These are phyloP conservation scores for Mortierella sp. DNA, from an alignment of 371 early-diverging fungal genomes.

Conservation along the genomic window DNA sequence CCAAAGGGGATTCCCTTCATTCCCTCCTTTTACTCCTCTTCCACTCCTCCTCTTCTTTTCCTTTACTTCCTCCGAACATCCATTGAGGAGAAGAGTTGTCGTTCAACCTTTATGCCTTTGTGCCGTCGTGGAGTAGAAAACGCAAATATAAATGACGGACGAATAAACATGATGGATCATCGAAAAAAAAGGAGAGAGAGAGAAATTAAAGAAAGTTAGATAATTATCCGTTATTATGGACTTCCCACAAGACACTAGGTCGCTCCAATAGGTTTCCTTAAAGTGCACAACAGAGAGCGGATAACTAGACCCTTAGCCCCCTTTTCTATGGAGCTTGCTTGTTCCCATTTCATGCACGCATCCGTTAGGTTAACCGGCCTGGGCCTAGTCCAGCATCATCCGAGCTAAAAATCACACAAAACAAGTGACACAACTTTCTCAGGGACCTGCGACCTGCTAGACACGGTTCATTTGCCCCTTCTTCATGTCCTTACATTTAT, in stretches of 20 bases:
- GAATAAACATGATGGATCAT: neutral
- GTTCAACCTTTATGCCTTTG: constrained; percentile 24
- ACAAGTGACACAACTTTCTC: neutral
- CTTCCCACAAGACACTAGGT: neutral
- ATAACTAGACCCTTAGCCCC: too few relatives aligned
- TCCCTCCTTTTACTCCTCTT: constrained; percentile 1
- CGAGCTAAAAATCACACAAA: neutral
- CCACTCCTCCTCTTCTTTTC: neutral
- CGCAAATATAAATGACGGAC: neutral
- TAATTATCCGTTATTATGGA: neutral
- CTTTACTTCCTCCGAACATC: neutral
- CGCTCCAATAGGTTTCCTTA: too few relatives aligned
- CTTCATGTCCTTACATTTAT: too few relatives aligned
- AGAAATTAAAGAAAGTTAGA: neutral
- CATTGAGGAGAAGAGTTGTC: neutral
- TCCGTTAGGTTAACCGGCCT: too few relatives aligned
- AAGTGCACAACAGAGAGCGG: too few relatives aligned
- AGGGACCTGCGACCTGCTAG: neutral
- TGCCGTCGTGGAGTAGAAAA: neutral
- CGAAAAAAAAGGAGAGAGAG: neutral
- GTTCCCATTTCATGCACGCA: constrained; percentile 9
- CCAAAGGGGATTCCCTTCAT: constrained; percentile 3
- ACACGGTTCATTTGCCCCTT: neutral
- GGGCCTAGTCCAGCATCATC: neutral
- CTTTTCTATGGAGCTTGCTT: too few relatives aligned